Evolutionary conservation across 176 grass and related monocot genomes (phyloP).

Genomic region (Musa itinerans): DNA sequence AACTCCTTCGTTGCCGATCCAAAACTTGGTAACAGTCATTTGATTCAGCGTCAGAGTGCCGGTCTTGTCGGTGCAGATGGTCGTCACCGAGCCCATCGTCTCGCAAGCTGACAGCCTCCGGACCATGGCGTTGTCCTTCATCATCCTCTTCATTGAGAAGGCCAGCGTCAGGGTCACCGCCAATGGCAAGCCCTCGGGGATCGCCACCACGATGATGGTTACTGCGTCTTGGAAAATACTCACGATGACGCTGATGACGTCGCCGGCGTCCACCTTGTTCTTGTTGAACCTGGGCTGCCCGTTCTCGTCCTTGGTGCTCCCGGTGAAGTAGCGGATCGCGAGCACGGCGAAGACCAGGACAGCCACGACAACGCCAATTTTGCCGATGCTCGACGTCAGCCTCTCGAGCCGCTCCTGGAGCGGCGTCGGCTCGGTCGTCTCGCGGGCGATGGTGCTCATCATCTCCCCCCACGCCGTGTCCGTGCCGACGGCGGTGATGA

Average conservation of each 20-base stretch:
- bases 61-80: constrained; percentile 82
- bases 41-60: constrained; percentile 75
- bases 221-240: constrained; percentile 64
- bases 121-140: constrained; percentile 71
- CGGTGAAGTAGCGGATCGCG: constrained; percentile 53
- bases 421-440: constrained; percentile 47
- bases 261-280: constrained; percentile 6
- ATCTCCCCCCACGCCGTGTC: constrained; percentile 71
- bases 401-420: constrained; percentile 61
- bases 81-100: constrained; percentile 83
- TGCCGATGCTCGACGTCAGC: constrained; percentile 63
- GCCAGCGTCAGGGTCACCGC: constrained; percentile 76
- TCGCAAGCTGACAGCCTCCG: constrained; percentile 69
- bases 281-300: constrained; percentile 35
- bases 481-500: constrained; percentile 59
- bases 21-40: constrained; percentile 68
- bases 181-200: constrained; percentile 69
- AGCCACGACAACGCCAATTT: constrained; percentile 50
- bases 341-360: constrained; percentile 59
- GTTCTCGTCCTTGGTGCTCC: constrained; percentile 47
- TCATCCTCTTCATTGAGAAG: constrained; percentile 93
- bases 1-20: constrained; percentile 32
- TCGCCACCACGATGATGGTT: constrained; percentile 84
- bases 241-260: constrained; percentile 42
- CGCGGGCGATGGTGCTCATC: constrained; percentile 56